Evolutionary conservation across 2,329 filamentous ascomycete genomes (phyloP).

Genomic region (Verticillium tricorpus): DNA sequence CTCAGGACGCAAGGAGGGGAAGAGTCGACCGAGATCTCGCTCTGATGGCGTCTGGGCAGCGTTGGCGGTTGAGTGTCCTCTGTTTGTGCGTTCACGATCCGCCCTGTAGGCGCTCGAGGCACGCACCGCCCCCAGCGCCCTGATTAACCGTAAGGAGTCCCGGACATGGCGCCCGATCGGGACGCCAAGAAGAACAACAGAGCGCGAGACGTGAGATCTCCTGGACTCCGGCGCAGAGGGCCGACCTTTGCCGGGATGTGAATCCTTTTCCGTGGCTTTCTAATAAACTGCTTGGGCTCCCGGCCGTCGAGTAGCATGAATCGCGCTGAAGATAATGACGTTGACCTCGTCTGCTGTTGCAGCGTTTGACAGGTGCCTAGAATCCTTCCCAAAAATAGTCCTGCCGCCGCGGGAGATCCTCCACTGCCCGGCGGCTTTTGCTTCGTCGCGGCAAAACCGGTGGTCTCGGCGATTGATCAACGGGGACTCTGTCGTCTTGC

Average conservation of each 20-base stretch:
- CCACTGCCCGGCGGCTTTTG: too few relatives aligned
- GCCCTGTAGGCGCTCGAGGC: not conserved
- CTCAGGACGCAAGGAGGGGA: not conserved
- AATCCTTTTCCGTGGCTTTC: not conserved
- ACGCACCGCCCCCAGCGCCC: not conserved
- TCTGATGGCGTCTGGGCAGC: too few relatives aligned
- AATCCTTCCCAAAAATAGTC: not conserved
- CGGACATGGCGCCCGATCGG: not conserved
- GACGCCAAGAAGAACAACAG: not conserved
- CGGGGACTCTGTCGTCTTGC: too few relatives aligned
- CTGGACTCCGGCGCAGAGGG: not conserved
- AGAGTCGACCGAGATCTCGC: too few relatives aligned
- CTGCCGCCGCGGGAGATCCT: too few relatives aligned
- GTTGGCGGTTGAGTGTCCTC: too few relatives aligned
- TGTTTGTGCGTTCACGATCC: not conserved
- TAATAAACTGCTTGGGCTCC: not conserved
- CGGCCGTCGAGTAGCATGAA: not conserved
- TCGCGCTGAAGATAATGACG: not conserved
- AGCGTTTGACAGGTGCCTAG: not conserved
- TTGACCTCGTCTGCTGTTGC: not conserved
- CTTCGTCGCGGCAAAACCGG: too few relatives aligned
- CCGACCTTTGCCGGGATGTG: not conserved
- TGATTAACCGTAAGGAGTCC: not conserved
- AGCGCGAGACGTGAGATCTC: not conserved
- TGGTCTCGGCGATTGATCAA: too few relatives aligned